phyloP scores from a whole-genome alignment of 1,139 yeast genomes.

The Scheffersomyces illinoinensis region DNA sequence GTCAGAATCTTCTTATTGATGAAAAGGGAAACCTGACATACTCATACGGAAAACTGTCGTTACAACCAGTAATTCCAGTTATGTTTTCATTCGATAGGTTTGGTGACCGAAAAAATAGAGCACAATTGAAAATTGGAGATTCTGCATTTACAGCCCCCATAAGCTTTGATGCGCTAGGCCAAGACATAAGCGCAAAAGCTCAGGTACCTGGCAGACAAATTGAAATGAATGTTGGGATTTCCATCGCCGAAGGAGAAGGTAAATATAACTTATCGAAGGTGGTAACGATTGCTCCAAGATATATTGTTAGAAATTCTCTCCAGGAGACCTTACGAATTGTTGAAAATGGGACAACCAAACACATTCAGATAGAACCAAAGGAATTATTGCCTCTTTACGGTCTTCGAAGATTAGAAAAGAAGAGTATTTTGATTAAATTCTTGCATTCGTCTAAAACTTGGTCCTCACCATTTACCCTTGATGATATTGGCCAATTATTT shows the following conservation, averaged over 20 bases:
- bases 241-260: constrained; percentile 85
- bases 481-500: constrained; percentile 75
- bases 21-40: constrained; percentile 59
- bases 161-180: constrained; percentile 91
- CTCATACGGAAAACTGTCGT: constrained; percentile 25
- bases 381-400: constrained; percentile 65
- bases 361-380: constrained; percentile 46
- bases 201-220: constrained; percentile 57
- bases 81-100: constrained; percentile 82
- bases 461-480: constrained; percentile 87
- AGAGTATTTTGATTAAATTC: constrained; percentile 61
- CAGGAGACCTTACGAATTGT: constrained; percentile 57
- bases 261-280: constrained; percentile 76
- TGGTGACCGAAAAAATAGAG: constrained; percentile 64
- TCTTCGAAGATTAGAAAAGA: constrained; percentile 47
- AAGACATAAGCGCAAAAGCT: constrained; percentile 64
- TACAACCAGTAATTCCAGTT: constrained; percentile 50
- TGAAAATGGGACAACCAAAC: constrained; percentile 67
- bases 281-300: constrained; percentile 81
- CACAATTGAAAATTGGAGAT: constrained; percentile 65
- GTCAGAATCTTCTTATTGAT: constrained; percentile 57
- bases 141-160: constrained; percentile 76
- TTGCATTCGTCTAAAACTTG: constrained; percentile 62
- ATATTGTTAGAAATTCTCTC: constrained; percentile 65
- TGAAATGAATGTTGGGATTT: constrained; percentile 76